Percentiles rank a stretch among this genome's conserved stretches.
Evolutionary conservation across 371 early-diverging fungal genomes (phyloP).

Genomic region (Mortierella sp.): DNA sequence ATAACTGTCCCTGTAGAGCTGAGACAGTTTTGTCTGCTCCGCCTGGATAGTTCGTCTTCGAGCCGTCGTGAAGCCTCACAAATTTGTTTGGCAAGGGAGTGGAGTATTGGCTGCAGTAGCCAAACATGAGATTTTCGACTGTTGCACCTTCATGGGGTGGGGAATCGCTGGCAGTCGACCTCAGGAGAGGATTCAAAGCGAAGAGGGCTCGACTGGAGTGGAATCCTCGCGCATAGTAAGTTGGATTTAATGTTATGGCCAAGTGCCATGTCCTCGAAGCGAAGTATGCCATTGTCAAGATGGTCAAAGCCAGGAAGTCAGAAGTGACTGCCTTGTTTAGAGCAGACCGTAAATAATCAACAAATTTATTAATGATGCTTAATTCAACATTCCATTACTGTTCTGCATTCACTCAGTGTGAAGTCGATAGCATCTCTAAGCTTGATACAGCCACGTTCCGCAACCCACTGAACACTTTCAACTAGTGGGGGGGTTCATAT

Average conservation of each 20-base stretch:
- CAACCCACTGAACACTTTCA: not conserved
- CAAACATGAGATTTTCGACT: not conserved
- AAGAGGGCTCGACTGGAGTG: not conserved
- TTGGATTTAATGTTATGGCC: not conserved
- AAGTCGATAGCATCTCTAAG: not conserved
- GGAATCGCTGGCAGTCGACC: not conserved
- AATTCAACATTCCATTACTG: too few species aligned
- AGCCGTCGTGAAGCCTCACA: constrained; percentile 12
- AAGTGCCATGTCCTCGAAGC: not conserved
- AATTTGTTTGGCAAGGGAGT: constrained; percentile 30
- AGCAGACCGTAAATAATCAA: too few species aligned
- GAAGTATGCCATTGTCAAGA: not conserved
- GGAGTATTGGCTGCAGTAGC: constrained; percentile 9
- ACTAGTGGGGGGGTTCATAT: too few species aligned
- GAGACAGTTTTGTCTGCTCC: constrained; percentile 63
- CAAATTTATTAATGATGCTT: too few species aligned
- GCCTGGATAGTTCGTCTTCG: constrained; percentile 26
- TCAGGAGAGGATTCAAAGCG: not conserved
- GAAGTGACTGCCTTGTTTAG: not conserved
- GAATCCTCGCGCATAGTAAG: not conserved
- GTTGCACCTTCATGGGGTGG: not conserved
- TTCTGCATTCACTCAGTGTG: too few species aligned
- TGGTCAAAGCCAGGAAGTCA: not conserved
- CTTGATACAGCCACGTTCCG: not conserved
- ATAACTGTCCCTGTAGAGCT: constrained; percentile 59